Evolutionary conservation across 2,329 filamentous ascomycete species (phyloP).

Genomic region (Fulvia fulva): DNA sequence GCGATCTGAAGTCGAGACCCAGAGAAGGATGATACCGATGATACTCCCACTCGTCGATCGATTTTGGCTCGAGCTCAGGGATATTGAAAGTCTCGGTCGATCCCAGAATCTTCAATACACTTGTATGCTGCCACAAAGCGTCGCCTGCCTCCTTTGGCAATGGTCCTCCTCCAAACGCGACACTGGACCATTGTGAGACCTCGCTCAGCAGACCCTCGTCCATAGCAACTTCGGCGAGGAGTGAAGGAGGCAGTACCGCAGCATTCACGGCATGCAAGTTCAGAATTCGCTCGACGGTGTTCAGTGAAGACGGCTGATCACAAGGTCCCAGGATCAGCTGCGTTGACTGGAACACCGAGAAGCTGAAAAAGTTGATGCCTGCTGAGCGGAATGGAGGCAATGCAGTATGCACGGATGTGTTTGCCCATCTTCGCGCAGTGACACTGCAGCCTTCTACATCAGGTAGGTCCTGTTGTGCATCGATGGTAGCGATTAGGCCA

Average conservation of each 20-base stretch:
- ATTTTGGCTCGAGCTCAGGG: slow-evolving; percentile 9
- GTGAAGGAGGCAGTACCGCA: slow-evolving; percentile 13
- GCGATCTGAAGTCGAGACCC: slow-evolving; percentile 3
- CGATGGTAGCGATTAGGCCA: slow-evolving; percentile 2
- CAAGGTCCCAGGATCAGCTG: slow-evolving; percentile 10
- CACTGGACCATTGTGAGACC: slow-evolving; percentile 9
- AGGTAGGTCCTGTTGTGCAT: slow-evolving; percentile 10
- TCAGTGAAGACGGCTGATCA: slow-evolving; percentile 6
- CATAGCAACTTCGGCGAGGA: slow-evolving; percentile 7
- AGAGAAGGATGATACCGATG: slow-evolving; percentile 6
- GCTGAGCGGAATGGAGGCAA: slow-evolving; percentile 16
- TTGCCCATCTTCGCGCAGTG: slow-evolving; percentile 4
- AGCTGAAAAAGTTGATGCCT: slow-evolving; percentile 15
- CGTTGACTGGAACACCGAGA: slow-evolving; percentile 13
- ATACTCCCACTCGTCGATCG: slow-evolving; percentile 10
- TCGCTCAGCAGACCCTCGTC: slow-evolving; percentile 1
- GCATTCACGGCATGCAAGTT: slow-evolving; percentile 6
- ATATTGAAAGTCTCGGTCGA: slow-evolving; percentile 14
- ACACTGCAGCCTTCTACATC: slow-evolving; percentile 6
- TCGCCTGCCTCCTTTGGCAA: slow-evolving; percentile 4
- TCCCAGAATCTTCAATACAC: slow-evolving; percentile 9
- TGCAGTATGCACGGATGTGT: slow-evolving; percentile 7
- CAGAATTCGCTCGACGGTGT: slow-evolving; percentile 6
- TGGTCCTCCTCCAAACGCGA: slow-evolving; percentile 14
- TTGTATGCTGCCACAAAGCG: slow-evolving; percentile 5